phyloP scores from a whole-genome alignment of 768 basidiomycete genomes.

The Pleurotus tuoliensis region DNA sequence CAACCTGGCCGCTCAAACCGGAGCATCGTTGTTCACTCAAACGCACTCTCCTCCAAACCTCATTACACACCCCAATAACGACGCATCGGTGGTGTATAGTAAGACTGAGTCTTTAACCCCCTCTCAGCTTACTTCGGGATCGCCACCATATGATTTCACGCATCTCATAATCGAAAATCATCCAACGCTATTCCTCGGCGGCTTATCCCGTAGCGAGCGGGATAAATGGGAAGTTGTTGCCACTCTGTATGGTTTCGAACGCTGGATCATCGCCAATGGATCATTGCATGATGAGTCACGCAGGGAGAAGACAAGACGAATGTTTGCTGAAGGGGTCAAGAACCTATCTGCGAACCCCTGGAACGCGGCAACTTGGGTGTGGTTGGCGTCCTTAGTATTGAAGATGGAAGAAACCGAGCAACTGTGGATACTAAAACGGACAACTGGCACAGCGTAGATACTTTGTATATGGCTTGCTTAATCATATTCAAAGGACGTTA shows the following conservation, averaged over 20 bases:
- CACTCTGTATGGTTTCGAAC: constrained; percentile 40
- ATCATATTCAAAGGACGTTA: too few relatives aligned
- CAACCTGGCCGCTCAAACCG: constrained; percentile 85
- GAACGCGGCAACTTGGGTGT: constrained; percentile 4
- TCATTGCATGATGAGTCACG: constrained; percentile 21
- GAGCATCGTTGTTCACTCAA: constrained; percentile 85
- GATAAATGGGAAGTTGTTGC: constrained; percentile 41
- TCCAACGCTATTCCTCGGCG: constrained; percentile 19
- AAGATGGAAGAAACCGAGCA: constrained; percentile 34
- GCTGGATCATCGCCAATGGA: constrained; percentile 26
- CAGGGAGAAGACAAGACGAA: constrained; percentile 4
- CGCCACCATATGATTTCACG: constrained; percentile 35
- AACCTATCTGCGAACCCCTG: constrained; percentile 19
- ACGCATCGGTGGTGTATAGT: constrained; percentile 52
- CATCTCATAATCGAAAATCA: constrained; percentile 59
- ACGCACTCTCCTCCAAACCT: constrained; percentile 55
- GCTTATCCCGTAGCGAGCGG: not conserved
- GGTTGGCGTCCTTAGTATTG: constrained; percentile 18
- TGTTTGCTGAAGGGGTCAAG: constrained; percentile 13
- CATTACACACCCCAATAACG: constrained; percentile 11
- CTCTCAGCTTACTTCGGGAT: constrained; percentile 30
- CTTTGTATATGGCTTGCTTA: too few relatives aligned
- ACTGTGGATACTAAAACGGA: constrained; percentile 41
- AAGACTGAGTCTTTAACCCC: constrained; percentile 70
- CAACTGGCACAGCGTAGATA: too few relatives aligned